Evolutionary conservation across 2,329 filamentous ascomycete species (phyloP).

Genomic region (Diaporthe batatas): DNA sequence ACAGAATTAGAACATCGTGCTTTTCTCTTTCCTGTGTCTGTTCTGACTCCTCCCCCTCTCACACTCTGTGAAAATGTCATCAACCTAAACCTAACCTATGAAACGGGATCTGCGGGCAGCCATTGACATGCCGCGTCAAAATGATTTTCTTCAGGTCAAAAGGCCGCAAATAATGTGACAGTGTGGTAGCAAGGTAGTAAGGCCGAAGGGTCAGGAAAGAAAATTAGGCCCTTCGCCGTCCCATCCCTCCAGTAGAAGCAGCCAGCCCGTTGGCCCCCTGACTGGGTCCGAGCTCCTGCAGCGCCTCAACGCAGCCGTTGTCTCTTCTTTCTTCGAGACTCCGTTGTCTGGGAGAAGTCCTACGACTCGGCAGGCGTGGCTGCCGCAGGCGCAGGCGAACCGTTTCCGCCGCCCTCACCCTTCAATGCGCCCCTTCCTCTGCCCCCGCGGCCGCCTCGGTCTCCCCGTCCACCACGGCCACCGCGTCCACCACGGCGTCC

Average conservation of each 20-base stretch:
- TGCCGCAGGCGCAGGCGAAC: conserved; percentile 66
- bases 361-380: conserved; percentile 58
- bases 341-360: conserved; percentile 5
- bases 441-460: conserved; percentile 71
- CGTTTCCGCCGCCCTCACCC: conserved; percentile 64
- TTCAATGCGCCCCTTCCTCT: conserved; percentile 70
- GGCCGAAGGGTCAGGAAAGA: conserved; percentile 31
- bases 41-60: neutral
- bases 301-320: conserved; percentile 24
- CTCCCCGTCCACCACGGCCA: conserved; percentile 67
- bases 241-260: conserved; percentile 4
- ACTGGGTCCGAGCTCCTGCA: conserved; percentile 14
- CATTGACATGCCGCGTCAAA: conserved; percentile 24
- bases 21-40: conserved; percentile 23
- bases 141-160: conserved; percentile 13
- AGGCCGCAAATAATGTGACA: conserved; percentile 36
- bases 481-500: conserved; percentile 68
- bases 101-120: conserved; percentile 26
- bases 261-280: neutral
- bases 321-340: conserved; percentile 21
- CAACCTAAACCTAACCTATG: conserved; percentile 29
- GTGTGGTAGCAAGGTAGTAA: conserved; percentile 30
- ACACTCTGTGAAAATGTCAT: conserved; percentile 13
- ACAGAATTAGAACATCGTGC: conserved; percentile 27
- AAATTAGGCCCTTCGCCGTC: conserved; percentile 22